Evolutionary conservation across 1,284 basidiomycete species (phyloP).

Genomic region (Hemileia vastatrix): DNA sequence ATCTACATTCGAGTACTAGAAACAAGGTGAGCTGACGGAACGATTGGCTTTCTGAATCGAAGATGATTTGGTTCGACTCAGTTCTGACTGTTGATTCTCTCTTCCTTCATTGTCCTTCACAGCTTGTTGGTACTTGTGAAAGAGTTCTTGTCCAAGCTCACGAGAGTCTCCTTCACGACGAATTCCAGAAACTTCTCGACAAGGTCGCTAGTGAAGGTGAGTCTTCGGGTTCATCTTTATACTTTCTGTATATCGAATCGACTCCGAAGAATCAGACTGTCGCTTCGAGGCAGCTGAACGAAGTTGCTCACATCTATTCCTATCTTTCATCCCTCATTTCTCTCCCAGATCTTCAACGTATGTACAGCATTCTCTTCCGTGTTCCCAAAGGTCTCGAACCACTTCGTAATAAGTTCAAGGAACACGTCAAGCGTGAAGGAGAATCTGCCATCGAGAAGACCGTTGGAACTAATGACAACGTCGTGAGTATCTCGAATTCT

Average conservation of each 20-base stretch:
- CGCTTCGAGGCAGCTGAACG: no score
- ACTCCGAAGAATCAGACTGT: no score
- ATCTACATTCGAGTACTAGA: conserved; percentile 36
- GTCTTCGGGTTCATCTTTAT: background rate
- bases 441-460: conserved; percentile 36
- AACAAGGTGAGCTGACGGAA: conserved; percentile 16
- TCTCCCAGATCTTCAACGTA: background rate
- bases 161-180: conserved; percentile 34
- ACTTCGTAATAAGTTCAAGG: conserved; percentile 36
- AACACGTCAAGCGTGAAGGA: conserved; percentile 34
- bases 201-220: conserved; percentile 30
- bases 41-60: background rate
- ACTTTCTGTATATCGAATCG: no score
- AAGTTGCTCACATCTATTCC: background rate
- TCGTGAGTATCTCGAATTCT: no score
- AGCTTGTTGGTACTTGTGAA: conserved; percentile 36
- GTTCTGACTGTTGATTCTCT: background rate
- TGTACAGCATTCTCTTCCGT: conserved; percentile 28
- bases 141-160: conserved; percentile 36
- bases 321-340: background rate
- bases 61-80: background rate
- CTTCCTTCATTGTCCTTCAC: no score
- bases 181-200: conserved; percentile 37
- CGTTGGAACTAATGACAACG: no score
- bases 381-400: conserved; percentile 37